Conservation (phyloP, 1,284 basidiomycete genomes). For the Leccinum pseudoinsigne region DNA sequence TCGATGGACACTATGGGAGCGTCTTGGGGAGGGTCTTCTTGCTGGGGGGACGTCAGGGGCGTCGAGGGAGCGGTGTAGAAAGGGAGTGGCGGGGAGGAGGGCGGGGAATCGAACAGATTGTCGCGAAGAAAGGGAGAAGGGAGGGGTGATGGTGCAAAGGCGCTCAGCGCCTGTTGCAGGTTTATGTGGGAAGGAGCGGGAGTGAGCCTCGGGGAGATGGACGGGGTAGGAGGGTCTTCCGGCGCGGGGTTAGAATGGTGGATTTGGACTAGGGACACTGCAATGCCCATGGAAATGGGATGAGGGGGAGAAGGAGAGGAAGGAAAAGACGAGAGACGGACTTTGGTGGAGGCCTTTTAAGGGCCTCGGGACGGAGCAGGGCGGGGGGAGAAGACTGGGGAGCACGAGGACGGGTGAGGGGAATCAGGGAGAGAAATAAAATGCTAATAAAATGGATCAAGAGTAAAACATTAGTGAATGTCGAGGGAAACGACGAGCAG, state of each 20-base stretch:
- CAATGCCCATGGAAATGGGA: conserved; percentile 27
- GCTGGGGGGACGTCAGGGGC: conserved; percentile 34
- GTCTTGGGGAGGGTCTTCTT: conserved; percentile 31
- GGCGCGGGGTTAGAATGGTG: conserved; percentile 24
- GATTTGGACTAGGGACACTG: conserved; percentile 37
- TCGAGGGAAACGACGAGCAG: conserved; percentile 15
- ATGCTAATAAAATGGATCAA: conserved; percentile 21
- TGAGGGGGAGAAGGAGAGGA: conserved; percentile 11
- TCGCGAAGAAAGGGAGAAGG: conserved; percentile 29
- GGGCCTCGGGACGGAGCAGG: conserved; percentile 21
- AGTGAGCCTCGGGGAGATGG: conserved; percentile 18
- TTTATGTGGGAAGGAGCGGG: conserved; percentile 30
- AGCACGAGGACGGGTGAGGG: conserved; percentile 28
- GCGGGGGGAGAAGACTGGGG: conserved; percentile 28
- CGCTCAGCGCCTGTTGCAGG: conserved; percentile 28
- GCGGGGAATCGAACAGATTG: conserved; percentile 33
- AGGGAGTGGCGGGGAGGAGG: conserved; percentile 36
- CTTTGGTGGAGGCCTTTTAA: conserved; percentile 28
- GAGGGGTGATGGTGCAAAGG: conserved; percentile 23
- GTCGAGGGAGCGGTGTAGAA: conserved; percentile 38
- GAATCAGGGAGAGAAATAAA: conserved; percentile 22
- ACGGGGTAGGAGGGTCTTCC: conserved; percentile 16
- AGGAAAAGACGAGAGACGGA: conserved; percentile 17
- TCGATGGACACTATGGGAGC: conserved; percentile 20
- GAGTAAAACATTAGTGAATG: conserved; percentile 21